Percentiles rank a stretch among this genome's conserved stretches.
Evolutionary conservation across 2,329 filamentous ascomycete genomes (phyloP).

Genomic region (Chrysosporium keratinophilum): DNA sequence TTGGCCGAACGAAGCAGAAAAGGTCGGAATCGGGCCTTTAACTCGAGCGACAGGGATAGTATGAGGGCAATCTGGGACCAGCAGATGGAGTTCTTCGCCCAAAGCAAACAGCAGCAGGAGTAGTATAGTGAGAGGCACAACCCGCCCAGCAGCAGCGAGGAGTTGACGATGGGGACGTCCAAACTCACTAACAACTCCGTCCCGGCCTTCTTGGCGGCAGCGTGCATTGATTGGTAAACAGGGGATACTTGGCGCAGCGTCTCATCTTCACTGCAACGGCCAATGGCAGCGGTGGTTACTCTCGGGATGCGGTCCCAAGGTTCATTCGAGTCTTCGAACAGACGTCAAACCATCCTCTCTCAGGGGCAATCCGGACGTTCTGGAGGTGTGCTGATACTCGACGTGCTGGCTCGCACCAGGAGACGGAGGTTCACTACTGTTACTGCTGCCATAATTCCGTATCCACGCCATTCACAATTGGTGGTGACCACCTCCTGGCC

Average conservation of each 20-base stretch:
- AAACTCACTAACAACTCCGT: constrained; percentile 5
- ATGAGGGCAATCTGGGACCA: constrained; percentile 6
- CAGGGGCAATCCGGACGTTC: not conserved
- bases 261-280: constrained; percentile 11
- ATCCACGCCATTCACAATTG: not conserved
- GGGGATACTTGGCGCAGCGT: constrained; percentile 14
- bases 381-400: constrained; percentile 5
- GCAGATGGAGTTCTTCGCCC: constrained; percentile 1
- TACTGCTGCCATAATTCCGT: not conserved
- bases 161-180: constrained; percentile 3
- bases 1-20: not conserved
- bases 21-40: not conserved
- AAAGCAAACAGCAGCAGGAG: constrained; percentile 1
- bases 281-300: constrained; percentile 7
- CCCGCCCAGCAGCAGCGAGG: constrained; percentile 1
- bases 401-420: not conserved
- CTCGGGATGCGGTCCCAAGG: constrained; percentile 11
- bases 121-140: constrained; percentile 2
- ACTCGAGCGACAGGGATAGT: not conserved
- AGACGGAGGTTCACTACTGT: not conserved
- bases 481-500: not conserved
- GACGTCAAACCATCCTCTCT: constrained; percentile 7
- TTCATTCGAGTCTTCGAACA: constrained; percentile 12
- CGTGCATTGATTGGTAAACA: constrained; percentile 10
- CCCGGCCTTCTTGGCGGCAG: constrained; percentile 9